phyloP scores from a whole-genome alignment of 768 basidiomycete genomes.

The Naganishia friedmannii region DNA sequence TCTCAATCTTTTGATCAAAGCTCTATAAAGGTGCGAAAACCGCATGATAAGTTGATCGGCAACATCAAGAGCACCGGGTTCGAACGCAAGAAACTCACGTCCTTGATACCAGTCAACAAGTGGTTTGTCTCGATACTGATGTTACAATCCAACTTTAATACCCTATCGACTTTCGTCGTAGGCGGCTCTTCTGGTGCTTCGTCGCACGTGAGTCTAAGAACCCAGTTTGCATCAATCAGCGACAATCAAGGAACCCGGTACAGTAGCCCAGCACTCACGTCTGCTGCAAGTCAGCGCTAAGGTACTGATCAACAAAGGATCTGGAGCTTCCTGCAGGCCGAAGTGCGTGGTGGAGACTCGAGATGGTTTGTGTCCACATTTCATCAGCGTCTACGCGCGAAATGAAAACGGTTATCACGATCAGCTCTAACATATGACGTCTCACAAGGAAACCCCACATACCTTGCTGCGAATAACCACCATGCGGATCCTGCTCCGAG shows the following conservation, averaged over 20 bases:
- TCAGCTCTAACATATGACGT: background rate
- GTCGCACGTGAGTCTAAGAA: constrained; percentile 67
- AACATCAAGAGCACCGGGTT: background rate
- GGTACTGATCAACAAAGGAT: constrained; percentile 40
- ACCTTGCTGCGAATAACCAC: constrained; percentile 79
- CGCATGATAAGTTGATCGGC: background rate
- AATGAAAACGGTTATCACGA: background rate
- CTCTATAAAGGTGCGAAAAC: constrained; percentile 57
- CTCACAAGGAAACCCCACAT: constrained; percentile 7
- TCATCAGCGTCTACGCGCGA: constrained; percentile 46
- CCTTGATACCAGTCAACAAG: constrained; percentile 78
- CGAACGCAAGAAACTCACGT: constrained; percentile 56
- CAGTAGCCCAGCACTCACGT: constrained; percentile 32
- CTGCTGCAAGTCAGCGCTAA: constrained; percentile 37
- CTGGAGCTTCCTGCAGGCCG: background rate
- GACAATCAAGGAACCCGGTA: background rate
- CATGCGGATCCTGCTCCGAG: constrained; percentile 61
- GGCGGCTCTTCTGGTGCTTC: constrained; percentile 77
- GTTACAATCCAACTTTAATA: constrained; percentile 89
- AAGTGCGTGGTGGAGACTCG: constrained; percentile 35
- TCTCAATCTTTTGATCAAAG: constrained; percentile 80
- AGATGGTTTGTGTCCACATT: constrained; percentile 47
- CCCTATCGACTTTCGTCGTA: constrained; percentile 64
- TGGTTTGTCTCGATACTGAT: constrained; percentile 83
- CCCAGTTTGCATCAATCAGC: background rate